These are phyloP conservation scores for Tolypocladium amazonense DNA, from an alignment of 2,329 filamentous ascomycete species.

Conservation along the genomic window DNA sequence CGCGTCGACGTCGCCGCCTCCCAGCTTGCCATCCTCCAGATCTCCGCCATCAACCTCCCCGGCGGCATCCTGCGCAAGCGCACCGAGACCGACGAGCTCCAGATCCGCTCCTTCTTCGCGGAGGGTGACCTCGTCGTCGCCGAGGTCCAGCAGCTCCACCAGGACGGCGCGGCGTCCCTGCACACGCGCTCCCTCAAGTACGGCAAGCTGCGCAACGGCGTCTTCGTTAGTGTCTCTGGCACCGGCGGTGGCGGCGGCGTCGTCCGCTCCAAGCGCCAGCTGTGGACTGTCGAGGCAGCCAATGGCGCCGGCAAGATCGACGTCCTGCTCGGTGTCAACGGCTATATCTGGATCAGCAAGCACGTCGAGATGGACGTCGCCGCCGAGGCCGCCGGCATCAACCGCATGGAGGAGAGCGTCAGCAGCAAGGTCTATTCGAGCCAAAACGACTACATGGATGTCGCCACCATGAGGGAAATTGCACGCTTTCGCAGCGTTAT, in stretches of 20 bases:
- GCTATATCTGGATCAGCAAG: slow-evolving; percentile 91
- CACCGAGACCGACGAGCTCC: slow-evolving; percentile 92
- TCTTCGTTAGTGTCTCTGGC: slow-evolving; percentile 74
- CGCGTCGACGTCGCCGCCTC: slow-evolving; percentile 87
- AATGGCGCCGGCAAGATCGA: slow-evolving; percentile 59
- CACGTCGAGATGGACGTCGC: slow-evolving; percentile 55
- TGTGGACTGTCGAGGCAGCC: slow-evolving; percentile 64
- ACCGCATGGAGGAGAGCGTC: slow-evolving; percentile 77
- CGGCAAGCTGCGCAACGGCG: slow-evolving; percentile 87
- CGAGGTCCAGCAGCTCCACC: slow-evolving; percentile 83
- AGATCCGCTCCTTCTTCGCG: slow-evolving; percentile 93
- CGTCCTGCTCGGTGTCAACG: slow-evolving; percentile 87
- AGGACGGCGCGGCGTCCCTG: slow-evolving; percentile 75
- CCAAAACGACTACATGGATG: slow-evolving; percentile 78
- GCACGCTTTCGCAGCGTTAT: slow-evolving; percentile 74
- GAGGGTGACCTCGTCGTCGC: slow-evolving; percentile 92
- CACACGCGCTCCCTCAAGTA: slow-evolving; percentile 90
- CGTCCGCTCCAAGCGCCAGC: slow-evolving; percentile 72
- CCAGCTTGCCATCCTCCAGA: slow-evolving; percentile 72
- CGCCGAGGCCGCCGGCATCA: slow-evolving; percentile 50
- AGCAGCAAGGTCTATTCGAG: slow-evolving; percentile 84
- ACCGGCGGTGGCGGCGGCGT: slow-evolving; percentile 81
- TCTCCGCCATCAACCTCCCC: slow-evolving; percentile 87
- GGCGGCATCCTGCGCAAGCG: slow-evolving; percentile 85
- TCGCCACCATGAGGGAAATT: slow-evolving; percentile 77